These are phyloP conservation scores for Ceratobasidium sp. DNA, from an alignment of 1,284 basidiomycete species.

Conservation along the genomic window DNA sequence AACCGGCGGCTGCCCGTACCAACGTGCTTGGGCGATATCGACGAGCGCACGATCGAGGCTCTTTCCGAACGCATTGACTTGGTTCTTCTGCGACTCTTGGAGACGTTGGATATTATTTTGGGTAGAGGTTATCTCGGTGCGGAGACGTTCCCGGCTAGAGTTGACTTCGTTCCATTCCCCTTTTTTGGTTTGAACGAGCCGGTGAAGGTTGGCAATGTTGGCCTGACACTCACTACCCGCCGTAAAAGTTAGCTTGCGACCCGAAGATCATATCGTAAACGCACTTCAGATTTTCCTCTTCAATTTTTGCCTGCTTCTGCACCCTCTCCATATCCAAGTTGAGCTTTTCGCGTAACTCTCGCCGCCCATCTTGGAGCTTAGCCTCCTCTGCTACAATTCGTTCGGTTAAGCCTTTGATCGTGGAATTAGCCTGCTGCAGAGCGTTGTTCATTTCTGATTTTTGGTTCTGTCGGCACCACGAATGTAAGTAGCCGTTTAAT, in stretches of 20 bases:
- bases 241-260: neutral
- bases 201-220: conserved; percentile 22
- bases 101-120: conserved; percentile 7
- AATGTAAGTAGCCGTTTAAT: neutral
- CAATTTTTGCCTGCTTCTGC: conserved; percentile 11
- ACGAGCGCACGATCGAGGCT: conserved; percentile 64
- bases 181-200: conserved; percentile 29
- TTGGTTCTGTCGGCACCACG: conserved; percentile 1
- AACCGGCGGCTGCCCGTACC: conserved; percentile 76
- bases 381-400: conserved; percentile 31
- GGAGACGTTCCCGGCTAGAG: conserved; percentile 61
- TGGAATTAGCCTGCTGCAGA: conserved; percentile 30
- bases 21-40: conserved; percentile 62
- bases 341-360: conserved; percentile 30
- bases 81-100: conserved; percentile 41
- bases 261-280: neutral
- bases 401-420: conserved; percentile 26
- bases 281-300: conserved; percentile 18
- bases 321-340: conserved; percentile 34
- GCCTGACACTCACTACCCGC: conserved; percentile 17
- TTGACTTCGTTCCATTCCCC: conserved; percentile 59
- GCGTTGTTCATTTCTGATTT: conserved; percentile 58
- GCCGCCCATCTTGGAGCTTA: conserved; percentile 33
- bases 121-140: neutral
- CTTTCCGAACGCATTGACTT: conserved; percentile 59